phyloP scores from a whole-genome alignment of 1,284 basidiomycete species.

The Anthracocystis walkeri region DNA sequence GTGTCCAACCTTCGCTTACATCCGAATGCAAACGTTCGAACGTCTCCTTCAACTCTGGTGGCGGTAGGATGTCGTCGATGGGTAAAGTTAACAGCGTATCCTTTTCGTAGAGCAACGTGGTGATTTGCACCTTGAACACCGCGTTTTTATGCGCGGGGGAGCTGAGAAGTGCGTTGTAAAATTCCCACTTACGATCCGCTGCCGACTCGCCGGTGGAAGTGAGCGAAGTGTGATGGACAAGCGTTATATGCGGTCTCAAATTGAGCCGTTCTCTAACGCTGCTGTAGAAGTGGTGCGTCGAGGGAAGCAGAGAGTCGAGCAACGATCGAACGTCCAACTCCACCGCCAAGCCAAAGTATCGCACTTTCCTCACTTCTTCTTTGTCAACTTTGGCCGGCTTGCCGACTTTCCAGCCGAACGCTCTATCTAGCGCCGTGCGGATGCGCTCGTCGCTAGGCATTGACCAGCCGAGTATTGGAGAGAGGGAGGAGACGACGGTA shows the following conservation, averaged over 20 bases:
- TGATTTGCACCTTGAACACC: slow-evolving; percentile 12
- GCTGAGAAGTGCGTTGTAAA: slow-evolving; percentile 23
- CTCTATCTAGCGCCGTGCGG: slow-evolving; percentile 28
- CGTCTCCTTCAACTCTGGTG: too few species aligned
- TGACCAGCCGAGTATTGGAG: slow-evolving; percentile 21
- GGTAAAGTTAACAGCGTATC: slow-evolving; percentile 18
- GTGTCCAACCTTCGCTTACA: slow-evolving; percentile 22
- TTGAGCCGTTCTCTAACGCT: slow-evolving; percentile 73
- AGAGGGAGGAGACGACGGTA: slow-evolving; percentile 20
- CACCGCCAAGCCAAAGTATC: slow-evolving; percentile 61
- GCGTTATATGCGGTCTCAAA: slow-evolving; percentile 81
- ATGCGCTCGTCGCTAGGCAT: slow-evolving; percentile 23
- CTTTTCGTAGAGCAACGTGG: slow-evolving; percentile 16
- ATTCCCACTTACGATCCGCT: slow-evolving; percentile 19
- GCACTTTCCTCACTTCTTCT: background rate
- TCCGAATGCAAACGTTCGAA: background rate
- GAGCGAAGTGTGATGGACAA: slow-evolving; percentile 75
- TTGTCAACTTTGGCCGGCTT: slow-evolving; percentile 13
- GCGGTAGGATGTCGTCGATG: background rate
- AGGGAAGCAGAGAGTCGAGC: slow-evolving; percentile 18
- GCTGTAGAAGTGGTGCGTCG: slow-evolving; percentile 17
- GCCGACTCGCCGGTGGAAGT: background rate
- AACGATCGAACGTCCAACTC: slow-evolving; percentile 35
- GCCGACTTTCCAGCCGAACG: slow-evolving; percentile 31
- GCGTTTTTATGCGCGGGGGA: background rate